Base-by-base conservation (phyloP, 805 yeast genomes). In the Candida coquimbonensis region DNA sequence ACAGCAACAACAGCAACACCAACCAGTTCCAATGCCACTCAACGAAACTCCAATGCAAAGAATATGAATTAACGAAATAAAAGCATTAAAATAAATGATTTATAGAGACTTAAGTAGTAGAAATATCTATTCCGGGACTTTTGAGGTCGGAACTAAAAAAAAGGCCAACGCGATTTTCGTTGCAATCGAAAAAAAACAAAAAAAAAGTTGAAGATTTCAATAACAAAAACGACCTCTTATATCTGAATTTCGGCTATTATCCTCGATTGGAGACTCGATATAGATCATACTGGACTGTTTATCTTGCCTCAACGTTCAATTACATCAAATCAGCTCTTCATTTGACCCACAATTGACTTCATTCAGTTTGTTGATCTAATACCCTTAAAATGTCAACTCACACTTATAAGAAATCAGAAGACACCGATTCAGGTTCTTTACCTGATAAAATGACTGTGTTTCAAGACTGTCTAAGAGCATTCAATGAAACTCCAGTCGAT, bases 361-460 rank as follows among this genome's bases (percentile, higher is more conserved):
- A 1, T 16, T 16, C 16, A 6, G 9, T 33, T 16, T 16, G 36
- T 16, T 33, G 12, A 33, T 33, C 9, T n/a, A 21, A n/a, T 21
- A 16, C 7, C 11, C 21, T 14, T 17, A 27, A 9, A 16, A 88
- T 88, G 96, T 88, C 96, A 39, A 80, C 95, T 35, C 80, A 73
- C 54, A 73, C 85, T 39, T 88, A 87, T 68, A 89, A 88, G 71
- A 86, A 87, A 70, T 79, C 76, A 67, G 96, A 89, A 61, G 88
- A 85, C 62, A 62, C 77, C 46, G 87, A 76, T 54, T 72, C 83
- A 42, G 81, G 83, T 47, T 70, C 74, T 32, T 65, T 77, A 55
- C 95, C 96, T 46, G 98, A 93, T 68, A 90, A 90, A 68, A 93
- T 93, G 98, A 83, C 96, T 11, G 90, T 93, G 51, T 91, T 85